Percentiles rank a stretch among this genome's conserved stretches.
phyloP scores from a whole-genome alignment of 2,329 filamentous ascomycete species.

The Sordariomycetes sp. region DNA sequence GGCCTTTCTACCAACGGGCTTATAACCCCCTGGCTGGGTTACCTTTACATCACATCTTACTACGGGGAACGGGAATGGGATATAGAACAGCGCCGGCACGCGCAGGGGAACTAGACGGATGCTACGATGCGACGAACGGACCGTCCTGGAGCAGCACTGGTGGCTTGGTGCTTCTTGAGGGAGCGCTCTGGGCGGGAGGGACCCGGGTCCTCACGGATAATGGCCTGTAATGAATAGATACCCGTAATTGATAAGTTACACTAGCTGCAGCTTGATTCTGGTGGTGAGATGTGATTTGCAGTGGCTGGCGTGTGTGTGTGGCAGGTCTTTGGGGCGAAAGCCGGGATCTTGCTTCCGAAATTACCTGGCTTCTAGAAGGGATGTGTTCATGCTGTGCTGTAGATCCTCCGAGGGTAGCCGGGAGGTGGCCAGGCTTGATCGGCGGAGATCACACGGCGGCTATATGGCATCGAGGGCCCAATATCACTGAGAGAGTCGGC shows the following conservation, averaged over 20 bases:
- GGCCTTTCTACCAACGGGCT: neutral
- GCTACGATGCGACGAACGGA: neutral
- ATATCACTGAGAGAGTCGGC: too few species aligned
- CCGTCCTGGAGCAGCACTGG: neutral
- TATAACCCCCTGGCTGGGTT: neutral
- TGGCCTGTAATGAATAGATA: conserved; percentile 2
- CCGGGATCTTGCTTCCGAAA: neutral
- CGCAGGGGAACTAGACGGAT: neutral
- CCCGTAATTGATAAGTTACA: conserved; percentile 1
- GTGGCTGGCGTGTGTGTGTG: too few species aligned
- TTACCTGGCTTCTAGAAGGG: neutral
- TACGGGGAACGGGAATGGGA: neutral
- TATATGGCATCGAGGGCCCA: neutral
- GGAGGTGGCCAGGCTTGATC: neutral
- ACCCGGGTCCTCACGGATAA: neutral
- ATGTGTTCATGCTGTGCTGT: neutral
- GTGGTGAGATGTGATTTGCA: too few species aligned
- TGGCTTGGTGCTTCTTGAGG: neutral
- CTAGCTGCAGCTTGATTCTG: too few species aligned
- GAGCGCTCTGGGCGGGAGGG: conserved; percentile 1
- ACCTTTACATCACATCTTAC: too few species aligned
- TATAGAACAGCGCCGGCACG: neutral
- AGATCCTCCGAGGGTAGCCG: neutral
- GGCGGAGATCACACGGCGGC: neutral
- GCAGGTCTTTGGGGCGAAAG: too few species aligned